Conservation (phyloP, 2,329 filamentous ascomycete genomes). For the Sarocladiaceae sp. region DNA sequence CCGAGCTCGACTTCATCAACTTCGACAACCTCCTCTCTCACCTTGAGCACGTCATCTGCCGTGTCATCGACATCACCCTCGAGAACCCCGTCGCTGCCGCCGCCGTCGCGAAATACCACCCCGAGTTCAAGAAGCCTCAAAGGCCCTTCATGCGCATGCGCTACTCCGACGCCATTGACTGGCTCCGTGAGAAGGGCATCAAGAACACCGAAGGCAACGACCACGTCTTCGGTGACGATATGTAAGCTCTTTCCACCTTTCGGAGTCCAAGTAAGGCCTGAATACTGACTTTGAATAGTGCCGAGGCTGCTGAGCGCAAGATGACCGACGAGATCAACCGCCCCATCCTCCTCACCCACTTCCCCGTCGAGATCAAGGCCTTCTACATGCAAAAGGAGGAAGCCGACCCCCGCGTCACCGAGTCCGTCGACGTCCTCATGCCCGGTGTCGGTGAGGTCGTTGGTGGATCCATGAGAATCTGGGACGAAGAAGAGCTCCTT, state of each 20-base stretch:
- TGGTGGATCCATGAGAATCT: slow-evolving; percentile 94
- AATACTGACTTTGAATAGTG: slow-evolving; percentile 29
- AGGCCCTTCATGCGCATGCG: slow-evolving; percentile 93
- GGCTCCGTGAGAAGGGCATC: slow-evolving; percentile 87
- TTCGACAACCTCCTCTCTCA: slow-evolving; percentile 87
- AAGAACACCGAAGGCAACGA: slow-evolving; percentile 87
- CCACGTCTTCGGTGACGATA: slow-evolving; percentile 93
- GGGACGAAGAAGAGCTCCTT: slow-evolving; percentile 84
- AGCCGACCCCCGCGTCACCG: slow-evolving; percentile 76
- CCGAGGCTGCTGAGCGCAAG: slow-evolving; percentile 89
- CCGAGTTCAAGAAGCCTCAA: slow-evolving; percentile 74
- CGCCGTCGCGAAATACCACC: slow-evolving; percentile 84
- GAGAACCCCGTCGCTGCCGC: slow-evolving; percentile 68
- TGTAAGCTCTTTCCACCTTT: slow-evolving; percentile 30
- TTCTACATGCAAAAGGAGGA: slow-evolving; percentile 97
- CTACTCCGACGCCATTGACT: slow-evolving; percentile 90
- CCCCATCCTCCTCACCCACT: slow-evolving; percentile 95
- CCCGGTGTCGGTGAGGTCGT: slow-evolving; percentile 97
- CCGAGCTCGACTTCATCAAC: slow-evolving; percentile 91
- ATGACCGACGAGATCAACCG: slow-evolving; percentile 98
- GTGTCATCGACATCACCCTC: slow-evolving; percentile 74
- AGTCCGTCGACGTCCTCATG: slow-evolving; percentile 83
- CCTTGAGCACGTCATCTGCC: slow-evolving; percentile 81
- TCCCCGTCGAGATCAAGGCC: slow-evolving; percentile 95
- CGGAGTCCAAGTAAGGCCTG: background rate